These are phyloP conservation scores for Nigrospora osmanthi DNA, from an alignment of 2,329 filamentous ascomycete species.

Conservation along the genomic window DNA sequence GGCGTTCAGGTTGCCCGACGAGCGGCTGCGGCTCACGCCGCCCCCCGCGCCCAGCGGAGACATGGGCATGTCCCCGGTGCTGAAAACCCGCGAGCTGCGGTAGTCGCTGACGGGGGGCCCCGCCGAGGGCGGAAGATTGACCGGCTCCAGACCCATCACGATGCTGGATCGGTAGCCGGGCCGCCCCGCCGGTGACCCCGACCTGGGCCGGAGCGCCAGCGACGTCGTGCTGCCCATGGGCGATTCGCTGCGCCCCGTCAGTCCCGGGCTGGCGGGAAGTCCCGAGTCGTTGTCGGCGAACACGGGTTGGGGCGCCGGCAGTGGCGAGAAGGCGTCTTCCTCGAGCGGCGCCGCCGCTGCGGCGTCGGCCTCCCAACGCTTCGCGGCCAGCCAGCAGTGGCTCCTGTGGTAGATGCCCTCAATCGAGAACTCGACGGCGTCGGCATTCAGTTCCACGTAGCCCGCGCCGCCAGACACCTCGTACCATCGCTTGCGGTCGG, in stretches of 20 bases:
- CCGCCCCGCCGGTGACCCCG: constrained; percentile 8
- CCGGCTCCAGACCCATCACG: constrained; percentile 22
- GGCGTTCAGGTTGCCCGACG: constrained; percentile 19
- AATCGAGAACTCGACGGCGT: constrained; percentile 41
- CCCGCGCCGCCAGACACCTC: constrained; percentile 58
- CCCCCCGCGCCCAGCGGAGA: constrained; percentile 5
- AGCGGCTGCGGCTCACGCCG: constrained; percentile 15
- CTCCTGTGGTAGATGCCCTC: constrained; percentile 25
- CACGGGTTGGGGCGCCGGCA: constrained; percentile 21
- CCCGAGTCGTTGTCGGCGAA: constrained; percentile 21
- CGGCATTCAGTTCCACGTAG: constrained; percentile 50
- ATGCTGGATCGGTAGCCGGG: constrained; percentile 21
- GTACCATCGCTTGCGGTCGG: constrained; percentile 63
- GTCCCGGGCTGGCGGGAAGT: constrained; percentile 10
- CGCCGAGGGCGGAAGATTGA: constrained; percentile 11
- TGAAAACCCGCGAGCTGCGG: constrained; percentile 15
- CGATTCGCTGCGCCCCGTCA: constrained; percentile 18
- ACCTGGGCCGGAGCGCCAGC: constrained; percentile 3
- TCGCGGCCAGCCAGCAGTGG: constrained; percentile 25
- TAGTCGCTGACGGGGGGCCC: constrained; percentile 7
- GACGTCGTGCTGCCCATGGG: constrained; percentile 14
- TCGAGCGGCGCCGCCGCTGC: constrained; percentile 10
- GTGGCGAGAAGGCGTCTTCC: constrained; percentile 15
- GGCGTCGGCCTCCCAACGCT: constrained; percentile 21
- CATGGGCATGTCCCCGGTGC: constrained; percentile 14